A percentile compares a stretch with the other conserved stretches of the same genome.
These are phyloP conservation scores for Fistulina hepatica DNA, from an alignment of 1,284 basidiomycete species.

Conservation along the genomic window DNA sequence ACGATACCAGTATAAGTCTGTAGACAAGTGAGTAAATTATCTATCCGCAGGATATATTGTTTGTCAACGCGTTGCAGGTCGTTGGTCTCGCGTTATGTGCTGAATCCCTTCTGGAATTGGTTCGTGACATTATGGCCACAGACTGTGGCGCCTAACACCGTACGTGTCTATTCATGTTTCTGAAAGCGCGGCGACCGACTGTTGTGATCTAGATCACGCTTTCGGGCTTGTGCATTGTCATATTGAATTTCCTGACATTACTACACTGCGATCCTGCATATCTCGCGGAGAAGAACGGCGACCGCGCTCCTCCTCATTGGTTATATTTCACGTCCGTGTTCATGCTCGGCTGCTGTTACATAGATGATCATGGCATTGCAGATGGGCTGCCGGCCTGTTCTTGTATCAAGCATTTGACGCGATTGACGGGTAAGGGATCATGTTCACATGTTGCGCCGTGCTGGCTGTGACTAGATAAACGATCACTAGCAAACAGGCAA, in stretches of 20 bases:
- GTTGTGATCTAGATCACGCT: constrained; percentile 61
- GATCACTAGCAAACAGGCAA: constrained; percentile 92
- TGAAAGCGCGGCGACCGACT: too few species aligned
- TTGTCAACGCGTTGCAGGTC: constrained; percentile 37
- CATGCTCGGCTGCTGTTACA: constrained; percentile 2
- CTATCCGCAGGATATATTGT: constrained; percentile 2
- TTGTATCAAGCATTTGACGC: constrained; percentile 87
- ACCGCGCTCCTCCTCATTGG: constrained; percentile 64
- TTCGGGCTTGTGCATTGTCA: constrained; percentile 72
- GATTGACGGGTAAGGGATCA: constrained; percentile 73
- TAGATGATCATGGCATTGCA: constrained; percentile 20
- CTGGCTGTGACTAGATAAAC: constrained; percentile 6
- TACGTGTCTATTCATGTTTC: constrained; percentile 31
- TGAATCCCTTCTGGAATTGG: constrained; percentile 92
- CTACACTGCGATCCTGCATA: constrained; percentile 76
- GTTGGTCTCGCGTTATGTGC: constrained; percentile 64
- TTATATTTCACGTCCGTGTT: constrained; percentile 70
- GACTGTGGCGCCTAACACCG: constrained; percentile 85
- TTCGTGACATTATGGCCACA: constrained; percentile 87
- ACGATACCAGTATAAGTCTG: constrained; percentile 57
- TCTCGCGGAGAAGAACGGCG: constrained; percentile 52
- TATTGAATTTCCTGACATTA: constrained; percentile 78
- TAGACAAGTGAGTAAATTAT: constrained; percentile 49
- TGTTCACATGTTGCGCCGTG: too few species aligned
- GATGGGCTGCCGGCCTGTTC: constrained; percentile 88